phyloP scores from a whole-genome alignment of 148 eudicot species.

The Drosera capensis region DNA sequence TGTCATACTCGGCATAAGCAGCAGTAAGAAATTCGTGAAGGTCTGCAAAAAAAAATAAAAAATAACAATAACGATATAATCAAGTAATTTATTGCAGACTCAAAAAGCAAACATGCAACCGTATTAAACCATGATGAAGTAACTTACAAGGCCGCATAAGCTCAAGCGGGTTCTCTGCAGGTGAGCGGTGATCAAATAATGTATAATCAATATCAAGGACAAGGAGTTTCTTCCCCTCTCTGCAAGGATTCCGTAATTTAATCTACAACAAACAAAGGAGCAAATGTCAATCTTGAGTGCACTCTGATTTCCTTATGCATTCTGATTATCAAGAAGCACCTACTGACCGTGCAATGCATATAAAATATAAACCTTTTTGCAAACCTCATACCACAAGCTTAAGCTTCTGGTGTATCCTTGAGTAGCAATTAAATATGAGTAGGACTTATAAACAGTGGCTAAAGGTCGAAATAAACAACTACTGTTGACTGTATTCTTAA shows the following conservation, averaged over 20 bases:
- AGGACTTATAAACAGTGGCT: too few relatives aligned
- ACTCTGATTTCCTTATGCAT: too few relatives aligned
- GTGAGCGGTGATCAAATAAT: slow-evolving; percentile 88
- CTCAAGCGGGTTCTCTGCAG: slow-evolving; percentile 82
- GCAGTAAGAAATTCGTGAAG: slow-evolving; percentile 91
- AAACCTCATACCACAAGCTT: too few relatives aligned
- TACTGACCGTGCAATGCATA: too few relatives aligned
- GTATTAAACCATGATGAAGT: neutral
- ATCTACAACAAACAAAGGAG: slow-evolving; percentile 30
- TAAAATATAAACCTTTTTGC: too few relatives aligned
- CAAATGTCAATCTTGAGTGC: too few relatives aligned
- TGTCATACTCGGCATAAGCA: slow-evolving; percentile 94
- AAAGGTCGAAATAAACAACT: too few relatives aligned
- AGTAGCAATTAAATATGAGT: too few relatives aligned
- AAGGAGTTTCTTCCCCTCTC: slow-evolving; percentile 84
- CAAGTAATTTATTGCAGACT: slow-evolving; percentile 1
- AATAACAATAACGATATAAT: too few relatives aligned
- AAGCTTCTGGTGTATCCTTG: too few relatives aligned
- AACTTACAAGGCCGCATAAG: slow-evolving; percentile 98
- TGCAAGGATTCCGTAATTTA: slow-evolving; percentile 74
- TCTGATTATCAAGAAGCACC: too few relatives aligned
- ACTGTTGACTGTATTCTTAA: too few relatives aligned
- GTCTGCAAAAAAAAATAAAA: slow-evolving; percentile 50
- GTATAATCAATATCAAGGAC: slow-evolving; percentile 96
- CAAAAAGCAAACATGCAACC: neutral